Percentiles rank a stretch among this genome's conserved stretches.
Conservation (phyloP, 495 filamentous ascomycete species). For the Trichoderma parareesei region DNA sequence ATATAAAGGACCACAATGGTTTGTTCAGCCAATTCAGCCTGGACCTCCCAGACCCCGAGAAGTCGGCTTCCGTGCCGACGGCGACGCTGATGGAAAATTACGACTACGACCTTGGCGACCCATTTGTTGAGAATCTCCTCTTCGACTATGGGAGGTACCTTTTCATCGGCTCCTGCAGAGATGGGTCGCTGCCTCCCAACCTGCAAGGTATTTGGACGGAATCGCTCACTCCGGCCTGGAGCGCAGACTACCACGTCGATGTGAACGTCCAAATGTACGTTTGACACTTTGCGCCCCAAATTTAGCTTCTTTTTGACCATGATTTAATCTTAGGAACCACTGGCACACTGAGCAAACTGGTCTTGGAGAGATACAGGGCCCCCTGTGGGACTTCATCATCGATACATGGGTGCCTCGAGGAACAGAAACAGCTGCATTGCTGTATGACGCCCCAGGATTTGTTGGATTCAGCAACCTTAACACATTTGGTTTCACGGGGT, state of each 20-base stretch:
- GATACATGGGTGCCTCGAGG: conserved; percentile 45
- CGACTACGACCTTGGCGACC: conserved; percentile 24
- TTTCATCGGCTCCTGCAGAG: conserved; percentile 34
- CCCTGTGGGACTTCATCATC: conserved; percentile 38
- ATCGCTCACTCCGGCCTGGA: conserved; percentile 29
- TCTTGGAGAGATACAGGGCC: conserved; percentile 13
- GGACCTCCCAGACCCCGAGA: conserved; percentile 29
- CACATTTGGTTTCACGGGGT: conserved; percentile 39
- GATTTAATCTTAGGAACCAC: conserved; percentile 17
- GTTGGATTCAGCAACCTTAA: conserved; percentile 23
- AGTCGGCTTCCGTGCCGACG: conserved; percentile 26
- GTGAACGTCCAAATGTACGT: conserved; percentile 43
- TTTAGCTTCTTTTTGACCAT: background rate
- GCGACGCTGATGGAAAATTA: conserved; percentile 24
- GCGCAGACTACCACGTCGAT: conserved; percentile 41
- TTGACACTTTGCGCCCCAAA: background rate
- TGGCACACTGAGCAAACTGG: conserved; percentile 14
- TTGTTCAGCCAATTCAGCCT: conserved; percentile 30
- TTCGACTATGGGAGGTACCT: conserved; percentile 40
- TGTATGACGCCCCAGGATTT: conserved; percentile 43
- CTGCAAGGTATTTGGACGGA: conserved; percentile 13
- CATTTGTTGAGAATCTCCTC: conserved; percentile 36
- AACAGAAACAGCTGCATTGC: conserved; percentile 36
- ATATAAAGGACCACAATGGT: conserved; percentile 31
- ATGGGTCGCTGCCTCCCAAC: conserved; percentile 25